Evolutionary conservation across 2,329 filamentous ascomycete genomes (phyloP).

Genomic region (Capronia epimyces): DNA sequence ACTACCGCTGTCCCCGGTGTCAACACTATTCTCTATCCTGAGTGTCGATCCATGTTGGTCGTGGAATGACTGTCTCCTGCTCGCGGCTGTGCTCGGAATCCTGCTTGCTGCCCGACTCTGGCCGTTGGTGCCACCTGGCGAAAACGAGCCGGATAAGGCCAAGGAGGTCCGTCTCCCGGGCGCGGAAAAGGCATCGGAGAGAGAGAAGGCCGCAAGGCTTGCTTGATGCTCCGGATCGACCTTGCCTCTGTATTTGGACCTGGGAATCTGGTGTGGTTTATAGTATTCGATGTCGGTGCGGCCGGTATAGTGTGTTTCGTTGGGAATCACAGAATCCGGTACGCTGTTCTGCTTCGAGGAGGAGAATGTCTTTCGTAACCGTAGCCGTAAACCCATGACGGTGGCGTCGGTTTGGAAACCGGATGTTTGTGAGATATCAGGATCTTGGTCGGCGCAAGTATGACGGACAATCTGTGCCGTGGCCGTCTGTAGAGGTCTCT

Average conservation of each 20-base stretch:
- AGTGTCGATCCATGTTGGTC: constrained; percentile 6
- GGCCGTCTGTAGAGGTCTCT: background rate
- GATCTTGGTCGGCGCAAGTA: background rate
- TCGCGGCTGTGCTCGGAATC: constrained; percentile 17
- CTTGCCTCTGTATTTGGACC: constrained; percentile 46
- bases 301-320: constrained; percentile 23
- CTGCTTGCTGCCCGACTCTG: constrained; percentile 20
- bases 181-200: constrained; percentile 32
- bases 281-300: constrained; percentile 45
- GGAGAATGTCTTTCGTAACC: constrained; percentile 23
- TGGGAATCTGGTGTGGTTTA: constrained; percentile 44
- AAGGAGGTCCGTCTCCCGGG: constrained; percentile 20
- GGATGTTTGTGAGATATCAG: background rate
- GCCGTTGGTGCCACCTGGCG: constrained; percentile 25
- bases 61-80: constrained; percentile 11
- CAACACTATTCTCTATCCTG: constrained; percentile 8
- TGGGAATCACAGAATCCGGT: constrained; percentile 4
- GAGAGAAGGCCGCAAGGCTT: constrained; percentile 42
- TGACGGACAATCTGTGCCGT: background rate
- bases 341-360: constrained; percentile 9
- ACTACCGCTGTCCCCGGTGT: constrained; percentile 7
- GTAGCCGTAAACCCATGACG: constrained; percentile 23
- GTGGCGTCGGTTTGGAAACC: no score
- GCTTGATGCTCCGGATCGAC: constrained; percentile 44
- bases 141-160: constrained; percentile 26